phyloP scores from a whole-genome alignment of 345 rosid species.

The Physaria fendleri region DNA sequence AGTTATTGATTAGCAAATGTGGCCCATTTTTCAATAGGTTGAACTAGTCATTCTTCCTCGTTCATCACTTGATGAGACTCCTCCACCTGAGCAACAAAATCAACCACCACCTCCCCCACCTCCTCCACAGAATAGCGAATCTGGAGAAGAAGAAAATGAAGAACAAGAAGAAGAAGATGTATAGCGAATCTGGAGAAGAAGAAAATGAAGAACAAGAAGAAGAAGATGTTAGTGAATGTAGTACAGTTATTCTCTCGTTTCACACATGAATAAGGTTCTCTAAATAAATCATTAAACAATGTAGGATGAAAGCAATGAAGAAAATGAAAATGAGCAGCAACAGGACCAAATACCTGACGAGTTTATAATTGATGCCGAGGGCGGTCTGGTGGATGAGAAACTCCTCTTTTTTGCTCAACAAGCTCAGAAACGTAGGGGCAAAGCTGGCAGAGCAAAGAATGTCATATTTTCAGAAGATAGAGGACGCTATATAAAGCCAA shows the following conservation, averaged over 20 bases:
- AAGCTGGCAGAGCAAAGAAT: conserved; percentile 98
- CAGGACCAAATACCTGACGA: conserved; percentile 94
- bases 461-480: conserved; percentile 94
- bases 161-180: conserved; percentile 65
- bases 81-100: conserved; percentile 81
- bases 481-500: conserved; percentile 95
- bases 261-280: background rate
- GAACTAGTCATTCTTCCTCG: conserved; percentile 96
- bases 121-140: conserved; percentile 78
- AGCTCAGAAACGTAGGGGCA: conserved; percentile 81
- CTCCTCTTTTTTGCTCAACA: conserved; percentile 97
- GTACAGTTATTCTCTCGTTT: background rate
- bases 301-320: conserved; percentile 77
- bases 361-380: conserved; percentile 96
- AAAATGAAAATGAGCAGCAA: conserved; percentile 86
- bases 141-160: conserved; percentile 78
- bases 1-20: conserved; percentile 19
- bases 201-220: conserved; percentile 86
- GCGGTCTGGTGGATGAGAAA: conserved; percentile 96
- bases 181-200: conserved; percentile 53
- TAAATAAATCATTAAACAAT: conserved; percentile 18
- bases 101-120: conserved; percentile 97
- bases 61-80: conserved; percentile 65
- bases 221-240: conserved; percentile 27
- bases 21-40: conserved; percentile 44